Conservation (phyloP, 2,329 filamentous ascomycete genomes). For the Chaetomiaceae sp. region DNA sequence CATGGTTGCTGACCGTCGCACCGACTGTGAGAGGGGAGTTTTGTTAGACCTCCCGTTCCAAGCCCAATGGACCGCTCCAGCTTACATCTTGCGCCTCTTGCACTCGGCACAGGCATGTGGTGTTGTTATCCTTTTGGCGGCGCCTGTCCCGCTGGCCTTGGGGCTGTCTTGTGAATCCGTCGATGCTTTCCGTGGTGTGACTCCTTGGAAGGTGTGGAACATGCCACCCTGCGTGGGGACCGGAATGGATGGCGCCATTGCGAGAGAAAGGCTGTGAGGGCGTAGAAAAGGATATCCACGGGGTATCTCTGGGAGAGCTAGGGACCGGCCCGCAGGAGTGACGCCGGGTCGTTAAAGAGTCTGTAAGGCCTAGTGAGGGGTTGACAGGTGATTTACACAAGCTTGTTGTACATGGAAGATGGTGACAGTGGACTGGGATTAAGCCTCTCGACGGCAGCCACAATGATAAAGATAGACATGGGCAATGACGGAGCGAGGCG, state of each 20-base stretch:
- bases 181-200: conserved; percentile 47
- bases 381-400: conserved; percentile 1
- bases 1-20: conserved; percentile 80
- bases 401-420: conserved; percentile 14
- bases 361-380: too few species aligned
- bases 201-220: conserved; percentile 52
- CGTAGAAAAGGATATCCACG: conserved; percentile 25
- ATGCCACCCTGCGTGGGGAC: conserved; percentile 48
- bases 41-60: conserved; percentile 27
- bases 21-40: conserved; percentile 40
- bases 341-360: conserved; percentile 14
- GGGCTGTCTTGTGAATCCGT: conserved; percentile 39
- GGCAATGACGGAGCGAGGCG: conserved; percentile 25
- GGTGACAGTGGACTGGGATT: conserved; percentile 14
- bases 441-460: conserved; percentile 15
- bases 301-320: conserved; percentile 21
- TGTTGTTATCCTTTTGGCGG: conserved; percentile 50
- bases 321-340: conserved; percentile 9
- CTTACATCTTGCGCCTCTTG: conserved; percentile 71
- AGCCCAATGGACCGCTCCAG: background rate
- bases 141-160: conserved; percentile 37
- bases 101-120: conserved; percentile 70
- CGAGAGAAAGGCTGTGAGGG: conserved; percentile 16
- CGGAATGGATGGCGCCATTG: conserved; percentile 44
- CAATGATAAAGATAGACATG: conserved; percentile 19